Evolutionary conservation across 345 rosid genomes (phyloP).

Genomic region (Citrus sinensis): DVS_A1.0 CM039167.1:8515501-8516000

Average conservation of each 20-base stretch:
- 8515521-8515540: constrained; percentile 37
- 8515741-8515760: constrained; percentile 40
- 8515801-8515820: constrained; percentile 55
- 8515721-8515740: not conserved
- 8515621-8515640: constrained; percentile 73
- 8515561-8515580: constrained; percentile 56
- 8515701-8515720: not conserved
- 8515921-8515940: constrained; percentile 62
- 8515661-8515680: constrained; percentile 29
- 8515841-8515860: constrained; percentile 85
- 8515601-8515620: constrained; percentile 48
- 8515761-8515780: constrained; percentile 64
- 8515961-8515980: constrained; percentile 70
- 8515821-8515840: constrained; percentile 68
- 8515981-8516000: constrained; percentile 75
- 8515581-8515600: constrained; percentile 62
- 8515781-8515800: constrained; percentile 66
- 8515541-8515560: constrained; percentile 53
- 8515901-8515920: constrained; percentile 79
- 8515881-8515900: constrained; percentile 65
- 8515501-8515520: constrained; percentile 73
- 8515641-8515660: constrained; percentile 62
- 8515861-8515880: constrained; percentile 57
- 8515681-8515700: not conserved
- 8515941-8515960: constrained; percentile 67